phyloP scores from a whole-genome alignment of 2,329 filamentous ascomycete genomes.

The Nemania diffusa region DNA sequence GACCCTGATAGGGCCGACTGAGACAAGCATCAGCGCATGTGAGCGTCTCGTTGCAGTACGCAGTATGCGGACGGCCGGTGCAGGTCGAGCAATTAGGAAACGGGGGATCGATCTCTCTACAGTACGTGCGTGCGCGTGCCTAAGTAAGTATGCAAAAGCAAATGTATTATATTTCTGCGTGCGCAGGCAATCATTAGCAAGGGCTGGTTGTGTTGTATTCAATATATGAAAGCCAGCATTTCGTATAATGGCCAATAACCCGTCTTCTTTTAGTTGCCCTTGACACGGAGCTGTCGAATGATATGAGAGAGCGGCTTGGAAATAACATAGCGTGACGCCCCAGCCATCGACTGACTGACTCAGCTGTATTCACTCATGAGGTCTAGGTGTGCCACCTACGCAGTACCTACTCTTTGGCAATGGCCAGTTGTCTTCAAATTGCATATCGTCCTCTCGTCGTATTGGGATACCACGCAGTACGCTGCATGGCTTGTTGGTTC shows the following conservation, averaged over 20 bases:
- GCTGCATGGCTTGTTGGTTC: neutral
- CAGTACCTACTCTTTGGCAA: neutral
- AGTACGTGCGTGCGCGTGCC: neutral
- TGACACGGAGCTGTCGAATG: neutral
- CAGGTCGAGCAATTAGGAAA: slow-evolving; percentile 5
- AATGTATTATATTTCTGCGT: slow-evolving; percentile 1
- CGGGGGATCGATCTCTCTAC: neutral
- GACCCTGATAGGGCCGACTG: neutral
- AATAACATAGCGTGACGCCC: neutral
- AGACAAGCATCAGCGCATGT: neutral
- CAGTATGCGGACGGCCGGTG: neutral
- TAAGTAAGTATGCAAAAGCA: neutral
- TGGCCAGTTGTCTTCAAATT: neutral
- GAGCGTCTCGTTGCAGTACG: neutral
- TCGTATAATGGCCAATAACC: slow-evolving; percentile 22
- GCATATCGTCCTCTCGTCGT: neutral
- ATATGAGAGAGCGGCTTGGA: neutral
- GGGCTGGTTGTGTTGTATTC: neutral
- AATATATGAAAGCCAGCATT: neutral
- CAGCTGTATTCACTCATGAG: neutral
- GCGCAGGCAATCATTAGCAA: slow-evolving; percentile 13
- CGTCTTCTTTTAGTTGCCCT: neutral
- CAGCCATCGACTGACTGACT: neutral
- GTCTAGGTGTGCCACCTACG: neutral
- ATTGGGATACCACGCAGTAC: neutral